Conservation (phyloP, 805 yeast species). For the Suhomyces sp. region DNA sequence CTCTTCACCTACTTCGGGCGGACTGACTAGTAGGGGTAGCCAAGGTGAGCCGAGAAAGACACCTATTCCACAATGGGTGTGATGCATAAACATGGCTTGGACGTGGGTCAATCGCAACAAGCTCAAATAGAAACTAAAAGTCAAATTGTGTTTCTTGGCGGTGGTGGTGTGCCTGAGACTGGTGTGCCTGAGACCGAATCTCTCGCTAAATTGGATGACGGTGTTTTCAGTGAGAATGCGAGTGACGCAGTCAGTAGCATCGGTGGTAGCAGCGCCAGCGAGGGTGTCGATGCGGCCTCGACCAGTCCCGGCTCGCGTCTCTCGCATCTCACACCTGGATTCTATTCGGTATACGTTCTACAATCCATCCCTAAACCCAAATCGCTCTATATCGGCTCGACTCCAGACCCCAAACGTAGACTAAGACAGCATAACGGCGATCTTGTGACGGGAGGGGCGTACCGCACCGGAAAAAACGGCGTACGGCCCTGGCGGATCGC, state of each 20-base stretch:
- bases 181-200: neutral
- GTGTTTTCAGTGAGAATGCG: neutral
- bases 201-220: neutral
- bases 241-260: neutral
- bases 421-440: conserved; percentile 80
- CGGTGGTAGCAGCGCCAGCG: neutral
- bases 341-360: conserved; percentile 72
- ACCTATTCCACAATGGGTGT: neutral
- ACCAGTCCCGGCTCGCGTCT: conserved; percentile 1
- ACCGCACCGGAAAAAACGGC: conserved; percentile 53
- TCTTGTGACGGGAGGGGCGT: conserved; percentile 63
- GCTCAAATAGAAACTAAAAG: neutral
- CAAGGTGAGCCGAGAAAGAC: neutral
- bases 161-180: neutral
- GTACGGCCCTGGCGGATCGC: conserved; percentile 75
- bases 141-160: neutral
- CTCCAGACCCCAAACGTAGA: conserved; percentile 68
- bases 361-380: conserved; percentile 56
- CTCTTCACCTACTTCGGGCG: neutral
- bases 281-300: neutral
- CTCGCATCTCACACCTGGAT: conserved; percentile 22
- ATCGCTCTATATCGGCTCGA: conserved; percentile 76
- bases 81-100: neutral
- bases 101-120: neutral
- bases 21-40: neutral